Percentiles rank a stretch among this genome's conserved stretches.
These are phyloP conservation scores for Exophiala dermatitidis DNA, from an alignment of 2,329 filamentous ascomycete species.

Conservation along the genomic window DNA sequence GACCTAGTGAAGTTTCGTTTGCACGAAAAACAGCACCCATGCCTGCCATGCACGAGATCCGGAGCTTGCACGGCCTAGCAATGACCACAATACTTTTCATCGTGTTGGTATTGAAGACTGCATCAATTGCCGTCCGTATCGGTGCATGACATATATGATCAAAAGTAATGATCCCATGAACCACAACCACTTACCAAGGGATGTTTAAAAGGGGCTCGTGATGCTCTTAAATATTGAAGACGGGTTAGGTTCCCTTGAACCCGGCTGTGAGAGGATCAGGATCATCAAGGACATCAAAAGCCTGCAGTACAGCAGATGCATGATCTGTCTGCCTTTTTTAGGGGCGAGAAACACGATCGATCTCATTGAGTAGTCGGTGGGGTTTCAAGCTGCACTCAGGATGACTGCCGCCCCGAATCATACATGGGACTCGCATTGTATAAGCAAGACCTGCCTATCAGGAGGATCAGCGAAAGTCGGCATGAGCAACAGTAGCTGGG, in stretches of 20 bases:
- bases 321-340: slow-evolving; percentile 35
- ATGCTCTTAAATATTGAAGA: no score
- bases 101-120: slow-evolving; percentile 39
- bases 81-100: slow-evolving; percentile 46
- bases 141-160: slow-evolving; percentile 36
- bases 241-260: no score
- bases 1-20: slow-evolving; percentile 31
- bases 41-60: slow-evolving; percentile 41
- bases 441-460: no score
- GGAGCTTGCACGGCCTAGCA: slow-evolving; percentile 44
- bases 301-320: slow-evolving; percentile 32
- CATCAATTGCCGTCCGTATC: slow-evolving; percentile 41
- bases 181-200: slow-evolving; percentile 40
- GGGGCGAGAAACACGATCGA: slow-evolving; percentile 26
- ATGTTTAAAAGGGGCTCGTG: slow-evolving; percentile 22
- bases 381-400: no score
- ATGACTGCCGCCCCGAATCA: no score
- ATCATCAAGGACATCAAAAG: slow-evolving; percentile 30
- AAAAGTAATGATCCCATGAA: slow-evolving; percentile 34
- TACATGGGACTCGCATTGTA: no score
- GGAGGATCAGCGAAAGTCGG: no score
- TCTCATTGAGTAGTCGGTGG: no score
- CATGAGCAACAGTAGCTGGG: no score
- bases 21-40: slow-evolving; percentile 37
- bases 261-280: no score